Evolutionary conservation across 1,284 basidiomycete species (phyloP), one percentile per base, ranked within the genome.

Genomic region (Inonotus hispidus): DNA sequence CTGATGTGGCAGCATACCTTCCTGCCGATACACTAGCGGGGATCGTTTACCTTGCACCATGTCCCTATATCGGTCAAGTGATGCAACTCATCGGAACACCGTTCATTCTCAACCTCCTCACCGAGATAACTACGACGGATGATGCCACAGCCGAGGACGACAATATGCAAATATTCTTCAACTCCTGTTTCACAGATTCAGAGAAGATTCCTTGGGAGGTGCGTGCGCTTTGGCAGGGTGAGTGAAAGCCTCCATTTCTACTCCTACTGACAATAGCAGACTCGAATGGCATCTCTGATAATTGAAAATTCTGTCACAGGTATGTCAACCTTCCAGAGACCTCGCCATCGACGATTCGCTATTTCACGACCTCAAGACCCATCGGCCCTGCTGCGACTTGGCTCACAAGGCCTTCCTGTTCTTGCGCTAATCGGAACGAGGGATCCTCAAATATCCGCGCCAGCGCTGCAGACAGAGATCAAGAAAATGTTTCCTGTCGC

Each of bases 1-100:
- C 72, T 2, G 77, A 79, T 60, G 70, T 78, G 35, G 65, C 77
- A 37, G 67, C 69, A 27, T 68, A 71, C 53, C 72, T 72, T 62
- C 71, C 73, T 11, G 64, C 71, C 3, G 68, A 71, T 58, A 72
- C 70, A 57, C 68, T 77, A 43, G 67, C 71, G 1, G 76, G 75
- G 43, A 64, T 75, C 46, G 69, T 78, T 59, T 75, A 74, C 65
- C 63, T 73, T 61, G 71, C 67, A 43, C 69, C 69, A 21, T 64
- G 73, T 50, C 73, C 74, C 3, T 70, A 70, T 60, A 71, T 77
- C 64, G 69, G 66, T 16, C 58, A 64, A 32, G 63, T 72, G 49
- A 66, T 75, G 54, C 65, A 67, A 1, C 53, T 65, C 25, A 62
- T 70, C n/a, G 56, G 38, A 6, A 58, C 61, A 4, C 56, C 61